Conservation (phyloP, 2,329 filamentous ascomycete genomes). For the Penicillium sp. region DNA sequence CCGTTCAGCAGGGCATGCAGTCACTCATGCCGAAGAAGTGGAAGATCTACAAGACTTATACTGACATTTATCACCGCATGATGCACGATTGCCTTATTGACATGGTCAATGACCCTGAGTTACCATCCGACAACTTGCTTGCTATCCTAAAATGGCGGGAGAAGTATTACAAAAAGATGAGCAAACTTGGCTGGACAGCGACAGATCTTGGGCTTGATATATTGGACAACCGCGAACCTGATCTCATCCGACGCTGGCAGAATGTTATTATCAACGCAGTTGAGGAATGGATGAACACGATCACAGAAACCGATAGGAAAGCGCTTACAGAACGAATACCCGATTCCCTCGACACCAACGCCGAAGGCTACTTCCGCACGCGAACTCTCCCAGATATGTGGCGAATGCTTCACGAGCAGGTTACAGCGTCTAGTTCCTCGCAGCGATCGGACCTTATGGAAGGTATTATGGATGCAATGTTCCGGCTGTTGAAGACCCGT, state of each 20-base stretch:
- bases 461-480: constrained; percentile 96
- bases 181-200: constrained; percentile 78
- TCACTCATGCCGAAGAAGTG: constrained; percentile 93
- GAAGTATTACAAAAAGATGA: constrained; percentile 96
- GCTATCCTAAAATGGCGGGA: constrained; percentile 94
- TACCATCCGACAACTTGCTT: constrained; percentile 85
- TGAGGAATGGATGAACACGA: constrained; percentile 96
- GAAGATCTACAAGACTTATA: constrained; percentile 92
- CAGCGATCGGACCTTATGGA: constrained; percentile 89
- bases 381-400: constrained; percentile 93
- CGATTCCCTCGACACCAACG: constrained; percentile 83
- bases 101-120: constrained; percentile 80
- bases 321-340: constrained; percentile 79
- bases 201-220: constrained; percentile 83
- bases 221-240: constrained; percentile 85
- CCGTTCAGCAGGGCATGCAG: constrained; percentile 90
- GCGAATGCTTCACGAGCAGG: constrained; percentile 95
- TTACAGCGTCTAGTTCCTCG: constrained; percentile 82
- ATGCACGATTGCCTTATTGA: constrained; percentile 94
- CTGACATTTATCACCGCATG: constrained; percentile 84
- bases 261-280: constrained; percentile 94
- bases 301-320: constrained; percentile 79
- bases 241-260: constrained; percentile 91
- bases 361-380: constrained; percentile 89
- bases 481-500: constrained; percentile 78